Evolutionary conservation across 1,284 basidiomycete genomes (phyloP).

Genomic region (Omphalotus olearius): DNA sequence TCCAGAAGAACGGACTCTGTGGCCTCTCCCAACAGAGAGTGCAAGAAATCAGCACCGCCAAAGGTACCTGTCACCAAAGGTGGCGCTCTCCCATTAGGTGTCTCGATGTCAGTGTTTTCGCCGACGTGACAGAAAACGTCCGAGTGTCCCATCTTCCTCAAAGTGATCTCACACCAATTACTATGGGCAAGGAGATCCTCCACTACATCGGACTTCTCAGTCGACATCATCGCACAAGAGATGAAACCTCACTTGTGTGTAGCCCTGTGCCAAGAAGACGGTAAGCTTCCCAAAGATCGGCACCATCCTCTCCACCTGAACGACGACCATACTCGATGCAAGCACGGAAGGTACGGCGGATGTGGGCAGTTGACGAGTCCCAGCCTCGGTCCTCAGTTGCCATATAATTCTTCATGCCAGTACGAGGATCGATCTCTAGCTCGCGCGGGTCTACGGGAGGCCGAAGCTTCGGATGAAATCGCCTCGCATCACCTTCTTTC

Average conservation of each 20-base stretch:
- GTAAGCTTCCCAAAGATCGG: constrained; percentile 70
- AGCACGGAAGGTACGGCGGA: constrained; percentile 61
- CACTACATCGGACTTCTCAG: constrained; percentile 23
- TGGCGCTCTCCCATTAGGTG: constrained; percentile 69
- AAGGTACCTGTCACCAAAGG: constrained; percentile 86
- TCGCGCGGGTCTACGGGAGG: constrained; percentile 71
- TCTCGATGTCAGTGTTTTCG: constrained; percentile 63
- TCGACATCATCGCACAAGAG: neutral
- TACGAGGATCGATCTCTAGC: constrained; percentile 76
- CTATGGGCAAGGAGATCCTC: constrained; percentile 81
- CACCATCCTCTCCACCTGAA: constrained; percentile 48
- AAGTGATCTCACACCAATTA: constrained; percentile 73
- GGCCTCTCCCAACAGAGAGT: constrained; percentile 59
- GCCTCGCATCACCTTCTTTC: constrained; percentile 68
- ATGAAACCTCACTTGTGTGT: constrained; percentile 40
- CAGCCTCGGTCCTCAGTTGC: constrained; percentile 62
- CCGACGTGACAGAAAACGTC: constrained; percentile 86
- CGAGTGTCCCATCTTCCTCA: constrained; percentile 68
- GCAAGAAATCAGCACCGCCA: constrained; percentile 76
- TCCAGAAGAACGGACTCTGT: constrained; percentile 39
- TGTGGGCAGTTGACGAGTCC: constrained; percentile 78
- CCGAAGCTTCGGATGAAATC: constrained; percentile 66
- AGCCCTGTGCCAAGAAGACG: constrained; percentile 68
- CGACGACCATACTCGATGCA: constrained; percentile 63
- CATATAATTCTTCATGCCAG: constrained; percentile 81